A percentile compares a stretch with the other conserved stretches of the same genome.
These are phyloP conservation scores for Jaenimonas drosophilae DNA, from an alignment of 208 protist species.

Conservation along the genomic window DNA sequence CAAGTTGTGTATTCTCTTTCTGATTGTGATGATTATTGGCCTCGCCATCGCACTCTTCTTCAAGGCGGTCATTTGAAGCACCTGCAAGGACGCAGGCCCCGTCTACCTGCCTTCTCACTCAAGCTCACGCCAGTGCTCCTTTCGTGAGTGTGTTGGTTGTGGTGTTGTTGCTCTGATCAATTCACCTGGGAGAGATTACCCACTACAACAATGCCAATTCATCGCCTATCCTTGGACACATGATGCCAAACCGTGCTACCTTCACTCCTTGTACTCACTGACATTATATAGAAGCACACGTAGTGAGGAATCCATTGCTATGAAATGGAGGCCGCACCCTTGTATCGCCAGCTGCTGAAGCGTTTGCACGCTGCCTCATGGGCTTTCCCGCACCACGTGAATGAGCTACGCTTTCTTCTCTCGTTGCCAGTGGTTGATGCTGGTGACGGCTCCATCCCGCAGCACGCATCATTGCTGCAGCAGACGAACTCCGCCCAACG, in stretches of 20 bases:
- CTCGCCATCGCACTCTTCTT: slow-evolving; percentile 83
- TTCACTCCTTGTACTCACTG: neutral
- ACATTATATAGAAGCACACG: slow-evolving; percentile 1
- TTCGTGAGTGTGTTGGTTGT: neutral
- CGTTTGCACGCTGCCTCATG: slow-evolving; percentile 24
- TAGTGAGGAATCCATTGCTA: neutral
- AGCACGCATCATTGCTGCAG: too few relatives aligned
- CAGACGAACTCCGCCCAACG: too few relatives aligned
- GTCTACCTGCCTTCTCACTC: neutral
- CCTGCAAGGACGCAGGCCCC: too few relatives aligned
- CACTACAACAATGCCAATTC: too few relatives aligned
- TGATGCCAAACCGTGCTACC: too few relatives aligned
- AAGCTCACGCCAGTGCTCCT: neutral
- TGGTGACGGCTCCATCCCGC: neutral
- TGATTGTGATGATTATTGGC: slow-evolving; percentile 83
- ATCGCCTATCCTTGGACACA: too few relatives aligned
- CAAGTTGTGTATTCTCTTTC: slow-evolving; percentile 87
- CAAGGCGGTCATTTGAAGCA: slow-evolving; percentile 55
- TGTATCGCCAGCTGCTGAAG: slow-evolving; percentile 59
- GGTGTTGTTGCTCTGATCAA: neutral
- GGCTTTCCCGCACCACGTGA: slow-evolving; percentile 42
- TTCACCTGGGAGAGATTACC: too few relatives aligned
- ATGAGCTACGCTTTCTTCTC: slow-evolving; percentile 73
- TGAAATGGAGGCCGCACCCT: slow-evolving; percentile 31
- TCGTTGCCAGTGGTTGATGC: slow-evolving; percentile 29